Base-by-base conservation (phyloP, 2,329 filamentous ascomycete species). In the Pseudogymnoascus sp. region DNA sequence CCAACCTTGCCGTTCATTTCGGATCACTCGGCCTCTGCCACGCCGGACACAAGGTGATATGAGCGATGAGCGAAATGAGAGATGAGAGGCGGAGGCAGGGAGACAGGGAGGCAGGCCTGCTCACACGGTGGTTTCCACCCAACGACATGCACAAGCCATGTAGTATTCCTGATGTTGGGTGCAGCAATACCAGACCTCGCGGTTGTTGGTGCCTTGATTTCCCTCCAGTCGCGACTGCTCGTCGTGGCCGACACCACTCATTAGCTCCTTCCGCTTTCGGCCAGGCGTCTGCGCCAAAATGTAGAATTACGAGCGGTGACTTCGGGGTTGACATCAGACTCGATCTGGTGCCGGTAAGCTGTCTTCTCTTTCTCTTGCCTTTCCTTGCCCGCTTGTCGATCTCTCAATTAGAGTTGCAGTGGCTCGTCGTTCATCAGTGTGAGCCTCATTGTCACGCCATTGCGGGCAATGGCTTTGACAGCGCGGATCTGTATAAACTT, bases 361-460 rank as follows among this genome's bases (percentile, higher is more conserved):
- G 10, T 56, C 47, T 56, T 19, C 26, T 13, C n/a, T 16, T 16
- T 56, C n/a, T 33, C n/a, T 33, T 13, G n/a, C 5, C 26, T 2
- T 56, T 33, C 33, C 26, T 13, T 56, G n/a, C 21, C 26, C n/a
- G 26, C 47, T 56, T 56, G 47, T 19, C 47, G 19, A 16, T 13
- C 47, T 31, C n/a, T 56, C 47, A 56, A 56, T 56, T 56, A 56
- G 47, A 56, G 47, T 56, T 56, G 26, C 47, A 56, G 47, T 26
- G 47, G 47, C 26, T 56, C 26, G 26, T 19, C n/a, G 47, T 8
- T 56, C 47, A 33, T 56, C 26, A 33, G 47, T 56, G 47, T 56
- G 26, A 56, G 47, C 47, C 47, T 56, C 47, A 56, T 56, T 56
- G 26, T 56, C 47, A 19, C 47, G 26, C n/a, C n/a, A 56, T 56